A percentile compares a stretch with the other conserved stretches of the same genome.
phyloP scores from a whole-genome alignment of 2,329 filamentous ascomycete species.

The Fusarium scirpi region DNA sequence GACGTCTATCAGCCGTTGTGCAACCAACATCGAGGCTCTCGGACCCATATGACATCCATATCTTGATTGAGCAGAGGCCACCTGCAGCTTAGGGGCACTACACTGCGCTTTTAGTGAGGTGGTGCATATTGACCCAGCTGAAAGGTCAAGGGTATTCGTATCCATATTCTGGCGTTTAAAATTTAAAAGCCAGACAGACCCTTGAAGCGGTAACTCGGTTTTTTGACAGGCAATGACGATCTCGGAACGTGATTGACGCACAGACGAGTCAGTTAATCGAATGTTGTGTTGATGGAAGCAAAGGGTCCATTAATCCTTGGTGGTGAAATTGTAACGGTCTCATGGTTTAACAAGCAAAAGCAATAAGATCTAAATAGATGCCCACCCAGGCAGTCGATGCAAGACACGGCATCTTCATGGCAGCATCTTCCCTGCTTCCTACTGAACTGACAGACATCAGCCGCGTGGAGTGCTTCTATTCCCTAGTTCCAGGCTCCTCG shows the following conservation, averaged over 20 bases:
- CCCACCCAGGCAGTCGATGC: not conserved
- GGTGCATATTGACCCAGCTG: constrained; percentile 39
- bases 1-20: constrained; percentile 30
- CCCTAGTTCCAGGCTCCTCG: not conserved
- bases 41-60: constrained; percentile 36
- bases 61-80: constrained; percentile 31
- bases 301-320: not conserved
- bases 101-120: constrained; percentile 5
- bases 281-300: not conserved
- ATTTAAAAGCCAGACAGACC: constrained; percentile 7
- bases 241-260: not conserved
- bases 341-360: constrained; percentile 21
- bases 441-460: constrained; percentile 20
- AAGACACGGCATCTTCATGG: constrained; percentile 6
- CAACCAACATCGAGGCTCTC: constrained; percentile 29
- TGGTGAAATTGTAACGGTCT: constrained; percentile 21
- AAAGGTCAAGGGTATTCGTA: constrained; percentile 36
- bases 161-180: constrained; percentile 11
- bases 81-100: constrained; percentile 36
- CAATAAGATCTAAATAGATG: constrained; percentile 4
- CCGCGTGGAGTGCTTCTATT: constrained; percentile 15
- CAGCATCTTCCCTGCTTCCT: constrained; percentile 11
- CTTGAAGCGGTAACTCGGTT: constrained; percentile 17
- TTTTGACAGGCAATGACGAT: constrained; percentile 3
- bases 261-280: constrained; percentile 29